A percentile compares a stretch with the other conserved stretches of the same genome.
phyloP scores from a whole-genome alignment of 345 rosid genomes.

The Murraya paniculata region DNA sequence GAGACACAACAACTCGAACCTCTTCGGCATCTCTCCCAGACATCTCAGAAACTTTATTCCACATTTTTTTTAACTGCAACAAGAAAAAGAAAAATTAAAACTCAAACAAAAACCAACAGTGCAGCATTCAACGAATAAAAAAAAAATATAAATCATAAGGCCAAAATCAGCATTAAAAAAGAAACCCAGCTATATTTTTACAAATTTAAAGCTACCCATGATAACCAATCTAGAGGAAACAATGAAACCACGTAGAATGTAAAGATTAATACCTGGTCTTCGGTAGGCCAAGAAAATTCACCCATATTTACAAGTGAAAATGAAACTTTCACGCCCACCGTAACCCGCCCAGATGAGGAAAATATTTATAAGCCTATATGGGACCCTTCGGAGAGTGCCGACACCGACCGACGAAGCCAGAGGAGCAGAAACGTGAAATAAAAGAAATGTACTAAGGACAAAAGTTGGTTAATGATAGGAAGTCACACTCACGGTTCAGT shows the following conservation, averaged over 20 bases:
- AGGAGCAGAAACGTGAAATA: not conserved
- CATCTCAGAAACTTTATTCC: constrained; percentile 50
- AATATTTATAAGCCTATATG: not conserved
- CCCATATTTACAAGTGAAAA: constrained; percentile 12
- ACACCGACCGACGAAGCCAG: not conserved
- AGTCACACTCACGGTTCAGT: not conserved
- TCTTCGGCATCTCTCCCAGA: constrained; percentile 49
- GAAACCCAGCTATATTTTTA: not conserved
- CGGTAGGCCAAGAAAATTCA: constrained; percentile 22
- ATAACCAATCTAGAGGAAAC: not conserved
- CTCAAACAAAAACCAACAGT: not conserved
- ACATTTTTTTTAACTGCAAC: constrained; percentile 47
- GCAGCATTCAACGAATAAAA: not conserved
- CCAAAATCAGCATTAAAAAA: not conserved
- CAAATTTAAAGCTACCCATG: not conserved
- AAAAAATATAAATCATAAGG: not conserved
- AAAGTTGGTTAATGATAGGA: not conserved
- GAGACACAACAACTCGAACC: constrained; percentile 74
- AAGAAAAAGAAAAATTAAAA: not conserved
- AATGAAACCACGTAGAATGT: not conserved
- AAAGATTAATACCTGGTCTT: constrained; percentile 14
- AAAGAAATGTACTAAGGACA: not conserved
- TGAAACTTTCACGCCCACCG: not conserved
- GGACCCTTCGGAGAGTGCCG: too few species aligned
- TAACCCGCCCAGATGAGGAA: not conserved